Conservation (phyloP, 1,139 yeast species). For the Kodamaea alishanica region DNA sequence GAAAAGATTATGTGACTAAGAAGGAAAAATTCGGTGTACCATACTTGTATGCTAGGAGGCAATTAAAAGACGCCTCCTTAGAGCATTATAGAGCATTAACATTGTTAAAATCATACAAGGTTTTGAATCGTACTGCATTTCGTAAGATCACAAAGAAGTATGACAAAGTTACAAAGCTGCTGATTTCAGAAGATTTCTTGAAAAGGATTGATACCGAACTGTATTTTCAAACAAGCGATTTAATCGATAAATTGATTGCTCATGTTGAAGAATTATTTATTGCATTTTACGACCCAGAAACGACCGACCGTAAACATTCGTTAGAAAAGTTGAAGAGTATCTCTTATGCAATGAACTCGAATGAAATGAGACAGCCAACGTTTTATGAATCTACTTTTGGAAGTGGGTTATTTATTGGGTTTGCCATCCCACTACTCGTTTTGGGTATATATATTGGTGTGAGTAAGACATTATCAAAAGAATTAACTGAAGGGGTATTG, state of each 20-base stretch:
- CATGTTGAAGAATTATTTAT: slow-evolving; percentile 70
- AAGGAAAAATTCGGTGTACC: slow-evolving; percentile 47
- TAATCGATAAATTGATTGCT: slow-evolving; percentile 56
- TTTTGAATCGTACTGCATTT: slow-evolving; percentile 81
- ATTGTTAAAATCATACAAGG: slow-evolving; percentile 69
- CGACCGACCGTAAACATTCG: slow-evolving; percentile 70
- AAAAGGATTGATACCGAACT: slow-evolving; percentile 49
- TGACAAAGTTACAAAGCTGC: slow-evolving; percentile 64
- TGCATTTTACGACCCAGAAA: slow-evolving; percentile 55
- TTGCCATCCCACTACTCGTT: slow-evolving; percentile 60
- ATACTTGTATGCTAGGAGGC: slow-evolving; percentile 66
- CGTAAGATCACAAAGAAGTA: slow-evolving; percentile 85
- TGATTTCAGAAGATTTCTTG: slow-evolving; percentile 54
- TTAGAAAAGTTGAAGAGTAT: slow-evolving; percentile 63
- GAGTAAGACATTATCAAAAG: slow-evolving; percentile 31
- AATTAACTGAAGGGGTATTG: slow-evolving; percentile 51
- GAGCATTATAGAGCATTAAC: slow-evolving; percentile 82
- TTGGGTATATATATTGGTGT: slow-evolving; percentile 53
- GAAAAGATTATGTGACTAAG: slow-evolving; percentile 33
- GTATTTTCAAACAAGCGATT: slow-evolving; percentile 63
- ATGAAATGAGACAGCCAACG: slow-evolving; percentile 26
- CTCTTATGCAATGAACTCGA: slow-evolving; percentile 38
- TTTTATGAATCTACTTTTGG: slow-evolving; percentile 46
- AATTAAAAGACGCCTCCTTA: slow-evolving; percentile 69
- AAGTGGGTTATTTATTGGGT: slow-evolving; percentile 67